Conservation (phyloP, 225 moss, liverwort and hornwort genomes). For the Neckera pumila region DNA sequence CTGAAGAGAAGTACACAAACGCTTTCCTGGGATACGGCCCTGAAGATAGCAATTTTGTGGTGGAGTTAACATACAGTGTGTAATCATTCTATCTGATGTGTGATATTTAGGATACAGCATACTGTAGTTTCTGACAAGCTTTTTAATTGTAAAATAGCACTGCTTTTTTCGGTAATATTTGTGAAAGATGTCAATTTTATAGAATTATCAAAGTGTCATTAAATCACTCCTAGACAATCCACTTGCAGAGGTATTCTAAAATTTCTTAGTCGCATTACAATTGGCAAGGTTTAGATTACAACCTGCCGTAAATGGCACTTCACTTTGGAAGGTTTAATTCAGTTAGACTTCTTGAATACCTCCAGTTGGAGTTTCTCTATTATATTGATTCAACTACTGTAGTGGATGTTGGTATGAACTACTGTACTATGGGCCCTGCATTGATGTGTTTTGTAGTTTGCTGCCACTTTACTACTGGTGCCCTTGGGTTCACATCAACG, state of each 20-base stretch:
- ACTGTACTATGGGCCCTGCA: neutral
- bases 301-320: neutral
- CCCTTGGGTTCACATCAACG: neutral
- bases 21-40: constrained; percentile 95
- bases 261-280: neutral
- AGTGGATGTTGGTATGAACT: neutral
- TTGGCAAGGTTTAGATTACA: neutral
- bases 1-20: constrained; percentile 91
- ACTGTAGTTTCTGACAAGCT: neutral
- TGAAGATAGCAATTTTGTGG: constrained; percentile 90
- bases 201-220: neutral
- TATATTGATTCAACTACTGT: neutral
- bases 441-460: neutral
- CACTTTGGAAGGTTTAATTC: neutral
- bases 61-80: constrained; percentile 94
- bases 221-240: neutral
- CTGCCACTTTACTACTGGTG: neutral
- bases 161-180: neutral
- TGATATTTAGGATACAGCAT: neutral
- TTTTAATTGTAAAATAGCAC: neutral
- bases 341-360: neutral
- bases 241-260: neutral
- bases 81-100: neutral
- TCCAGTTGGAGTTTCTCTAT: neutral
- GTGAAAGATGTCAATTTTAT: neutral